phyloP scores from a whole-genome alignment of 2,329 filamentous ascomycete genomes.

The Fusarium robinianum region DNA sequence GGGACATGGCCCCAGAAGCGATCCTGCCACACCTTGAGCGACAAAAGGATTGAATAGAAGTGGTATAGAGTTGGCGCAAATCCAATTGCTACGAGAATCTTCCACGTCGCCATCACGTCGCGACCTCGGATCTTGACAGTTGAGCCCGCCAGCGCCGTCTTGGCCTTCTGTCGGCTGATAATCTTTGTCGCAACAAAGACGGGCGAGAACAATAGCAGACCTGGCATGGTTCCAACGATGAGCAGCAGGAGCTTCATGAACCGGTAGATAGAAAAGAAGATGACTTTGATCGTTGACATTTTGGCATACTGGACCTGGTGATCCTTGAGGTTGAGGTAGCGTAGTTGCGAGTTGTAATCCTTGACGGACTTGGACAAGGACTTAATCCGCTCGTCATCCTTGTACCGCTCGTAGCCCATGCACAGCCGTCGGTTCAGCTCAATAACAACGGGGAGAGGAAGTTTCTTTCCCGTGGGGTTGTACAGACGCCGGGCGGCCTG shows the following conservation, averaged over 20 bases:
- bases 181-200: slow-evolving; percentile 84
- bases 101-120: slow-evolving; percentile 94
- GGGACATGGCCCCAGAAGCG: slow-evolving; percentile 83
- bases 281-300: slow-evolving; percentile 75
- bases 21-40: slow-evolving; percentile 79
- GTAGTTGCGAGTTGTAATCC: slow-evolving; percentile 84
- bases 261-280: slow-evolving; percentile 78
- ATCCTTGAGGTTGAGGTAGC: slow-evolving; percentile 84
- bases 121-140: slow-evolving; percentile 86
- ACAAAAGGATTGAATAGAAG: slow-evolving; percentile 75
- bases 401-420: slow-evolving; percentile 89
- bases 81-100: slow-evolving; percentile 83
- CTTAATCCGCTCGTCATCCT: slow-evolving; percentile 84
- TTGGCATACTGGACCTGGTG: slow-evolving; percentile 93
- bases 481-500: slow-evolving; percentile 93
- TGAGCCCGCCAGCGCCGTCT: slow-evolving; percentile 80
- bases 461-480: slow-evolving; percentile 90
- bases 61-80: slow-evolving; percentile 83
- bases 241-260: slow-evolving; percentile 77
- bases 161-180: slow-evolving; percentile 81
- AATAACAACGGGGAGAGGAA: slow-evolving; percentile 88
- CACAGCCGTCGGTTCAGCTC: slow-evolving; percentile 92
- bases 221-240: slow-evolving; percentile 80
- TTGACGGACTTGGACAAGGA: slow-evolving; percentile 75
- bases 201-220: slow-evolving; percentile 83